These are phyloP conservation scores for Fragosphaeria purpurea DNA, from an alignment of 2,329 filamentous ascomycete genomes.

Conservation along the genomic window DNA sequence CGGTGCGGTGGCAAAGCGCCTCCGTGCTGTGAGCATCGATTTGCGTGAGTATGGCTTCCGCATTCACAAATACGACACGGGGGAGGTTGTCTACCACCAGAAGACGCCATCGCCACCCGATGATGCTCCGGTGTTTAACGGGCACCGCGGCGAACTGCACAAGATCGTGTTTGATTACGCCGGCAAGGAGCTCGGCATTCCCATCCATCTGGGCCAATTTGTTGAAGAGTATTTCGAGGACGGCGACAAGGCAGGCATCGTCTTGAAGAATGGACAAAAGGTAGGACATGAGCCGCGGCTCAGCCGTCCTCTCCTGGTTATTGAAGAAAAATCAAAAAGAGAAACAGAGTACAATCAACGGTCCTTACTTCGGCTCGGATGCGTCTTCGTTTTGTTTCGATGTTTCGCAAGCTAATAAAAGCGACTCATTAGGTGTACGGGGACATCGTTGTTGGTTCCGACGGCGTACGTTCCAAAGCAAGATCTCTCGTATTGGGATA, in stretches of 20 bases:
- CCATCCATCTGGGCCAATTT: conserved; percentile 41
- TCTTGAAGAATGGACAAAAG: conserved; percentile 8
- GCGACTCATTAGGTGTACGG: conserved; percentile 22
- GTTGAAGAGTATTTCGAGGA: conserved; percentile 47
- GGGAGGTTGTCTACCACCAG: conserved; percentile 51
- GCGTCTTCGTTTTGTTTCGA: too few species aligned
- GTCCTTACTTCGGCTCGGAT: too few species aligned
- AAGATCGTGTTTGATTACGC: conserved; percentile 49
- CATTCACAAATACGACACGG: conserved; percentile 51
- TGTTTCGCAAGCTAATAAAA: conserved; percentile 4
- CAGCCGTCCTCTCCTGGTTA: too few species aligned
- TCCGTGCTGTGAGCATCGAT: conserved; percentile 43
- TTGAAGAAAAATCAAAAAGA: too few species aligned
- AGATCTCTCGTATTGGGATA: conserved; percentile 40
- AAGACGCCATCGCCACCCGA: conserved; percentile 30
- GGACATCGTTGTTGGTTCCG: conserved; percentile 43
- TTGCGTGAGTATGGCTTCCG: conserved; percentile 45
- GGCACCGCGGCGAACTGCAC: conserved; percentile 51
- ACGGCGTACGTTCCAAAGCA: conserved; percentile 44
- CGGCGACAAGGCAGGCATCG: conserved; percentile 38
- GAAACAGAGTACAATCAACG: too few species aligned
- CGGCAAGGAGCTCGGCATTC: conserved; percentile 41
- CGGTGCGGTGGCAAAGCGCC: conserved; percentile 34
- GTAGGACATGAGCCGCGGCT: background rate
- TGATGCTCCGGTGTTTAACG: conserved; percentile 47